Percentiles rank a stretch among this genome's conserved stretches.
Evolutionary conservation across 2,329 filamentous ascomycete genomes (phyloP).

Genomic region (Hypoxylon sp.): DNA sequence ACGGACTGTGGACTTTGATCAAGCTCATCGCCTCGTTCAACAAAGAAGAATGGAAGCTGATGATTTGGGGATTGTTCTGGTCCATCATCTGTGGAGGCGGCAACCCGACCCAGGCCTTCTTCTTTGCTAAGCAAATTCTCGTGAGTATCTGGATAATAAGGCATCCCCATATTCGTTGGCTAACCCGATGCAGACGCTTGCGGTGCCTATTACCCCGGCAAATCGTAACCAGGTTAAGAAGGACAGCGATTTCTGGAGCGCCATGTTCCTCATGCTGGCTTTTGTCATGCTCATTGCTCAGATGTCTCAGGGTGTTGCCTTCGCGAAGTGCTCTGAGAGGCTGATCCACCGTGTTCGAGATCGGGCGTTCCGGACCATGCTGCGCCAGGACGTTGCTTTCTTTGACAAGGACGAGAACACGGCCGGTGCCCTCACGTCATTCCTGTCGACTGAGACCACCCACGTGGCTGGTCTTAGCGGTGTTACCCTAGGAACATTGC

Average conservation of each 20-base stretch:
- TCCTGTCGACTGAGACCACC: constrained; percentile 88
- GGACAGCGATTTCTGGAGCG: constrained; percentile 83
- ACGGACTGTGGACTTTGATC: constrained; percentile 78
- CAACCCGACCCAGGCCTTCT: constrained; percentile 78
- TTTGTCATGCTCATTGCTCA: constrained; percentile 76
- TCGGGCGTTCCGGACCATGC: constrained; percentile 82
- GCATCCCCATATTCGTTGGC: constrained; percentile 10
- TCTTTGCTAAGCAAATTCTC: constrained; percentile 89
- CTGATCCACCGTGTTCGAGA: constrained; percentile 85
- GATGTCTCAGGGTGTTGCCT: constrained; percentile 72
- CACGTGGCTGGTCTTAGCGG: constrained; percentile 89
- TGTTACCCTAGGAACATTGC: constrained; percentile 83
- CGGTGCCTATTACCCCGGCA: constrained; percentile 53
- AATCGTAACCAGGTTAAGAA: constrained; percentile 66
- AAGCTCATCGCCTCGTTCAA: constrained; percentile 85
- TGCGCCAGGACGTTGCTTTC: constrained; percentile 91
- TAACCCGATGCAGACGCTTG: constrained; percentile 44
- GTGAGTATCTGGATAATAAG: constrained; percentile 61
- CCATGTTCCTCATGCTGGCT: constrained; percentile 88
- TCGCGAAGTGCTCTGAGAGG: constrained; percentile 86
- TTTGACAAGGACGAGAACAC: constrained; percentile 92
- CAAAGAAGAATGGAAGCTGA: constrained; percentile 71
- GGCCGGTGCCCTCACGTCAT: constrained; percentile 85
- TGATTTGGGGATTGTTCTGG: constrained; percentile 77
- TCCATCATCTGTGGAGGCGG: constrained; percentile 81